Evolutionary conservation across 208 protist species (phyloP), one percentile per base, ranked within the genome.

Genomic region (Leishmania tropica): DNA sequence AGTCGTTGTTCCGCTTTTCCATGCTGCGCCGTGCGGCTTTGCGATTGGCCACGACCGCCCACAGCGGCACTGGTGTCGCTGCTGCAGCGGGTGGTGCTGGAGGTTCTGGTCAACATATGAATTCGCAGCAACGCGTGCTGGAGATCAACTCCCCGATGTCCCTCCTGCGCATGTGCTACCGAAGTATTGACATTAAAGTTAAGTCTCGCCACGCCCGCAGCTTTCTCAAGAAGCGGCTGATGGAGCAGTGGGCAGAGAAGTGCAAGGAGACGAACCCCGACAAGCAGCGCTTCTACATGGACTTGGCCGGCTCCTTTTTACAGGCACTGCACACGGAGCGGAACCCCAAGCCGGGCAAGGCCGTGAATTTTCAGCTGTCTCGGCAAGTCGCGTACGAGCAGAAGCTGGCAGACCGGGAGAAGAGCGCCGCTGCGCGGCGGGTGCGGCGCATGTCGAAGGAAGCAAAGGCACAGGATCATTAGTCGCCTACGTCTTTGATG

Each of bases 151-250:
- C 95, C 3, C 88, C 95, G 17, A 85, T 91, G 64, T 91, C 91
- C 24, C 80, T 98, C 17, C 89, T 98, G n/a, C 90, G 95, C 31
- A 98, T 98, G 95, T 96, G 93, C 87, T 96, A 96, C 86, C 92
- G 93, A n/a, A 95, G 91, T 75, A 96, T 98, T 72, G 95, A 98
- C 87, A 96, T 98, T 62, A 85, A 80, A 35, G 93, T 98, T 51
- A 95, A 96, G 79, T 96, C 93, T 24, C 88, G 95, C 78, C 93
- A 96, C 84, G 95, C 92, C 8, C 92, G 95, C 72, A 89, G 83
- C 58, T 98, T 96, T 85, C 81, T 98, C 35, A 94, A 95, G 82
- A 94, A 93, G 79, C 92, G 88, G 4, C 84, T 98, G 40, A 94
- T 98, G 19, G 84, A 92, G 72, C 87, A 96, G 75, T 98, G 95